These are phyloP conservation scores for Rhododendron griersonianum DNA, from an alignment of 148 eudicot species.

Conservation along the genomic window DNA sequence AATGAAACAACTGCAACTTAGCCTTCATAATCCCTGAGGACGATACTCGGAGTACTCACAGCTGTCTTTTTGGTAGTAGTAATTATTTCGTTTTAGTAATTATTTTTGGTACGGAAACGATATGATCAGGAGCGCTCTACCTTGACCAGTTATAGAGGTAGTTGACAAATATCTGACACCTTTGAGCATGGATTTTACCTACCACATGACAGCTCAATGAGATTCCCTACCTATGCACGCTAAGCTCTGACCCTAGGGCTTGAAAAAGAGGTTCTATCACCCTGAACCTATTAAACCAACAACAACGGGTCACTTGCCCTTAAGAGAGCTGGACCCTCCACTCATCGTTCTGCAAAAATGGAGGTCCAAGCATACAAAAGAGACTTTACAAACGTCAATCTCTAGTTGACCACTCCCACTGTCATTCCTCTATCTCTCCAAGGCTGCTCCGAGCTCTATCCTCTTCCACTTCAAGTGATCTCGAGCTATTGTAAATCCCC, in stretches of 20 bases:
- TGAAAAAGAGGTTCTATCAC: background rate
- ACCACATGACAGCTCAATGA: background rate
- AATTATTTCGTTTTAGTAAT: no score
- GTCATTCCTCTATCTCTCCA: background rate
- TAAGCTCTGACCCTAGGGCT: background rate
- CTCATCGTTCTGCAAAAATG: background rate
- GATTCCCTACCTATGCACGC: background rate
- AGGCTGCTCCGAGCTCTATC: background rate
- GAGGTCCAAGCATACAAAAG: conserved; percentile 1
- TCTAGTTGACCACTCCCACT: background rate
- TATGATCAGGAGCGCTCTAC: background rate
- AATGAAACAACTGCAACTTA: no score
- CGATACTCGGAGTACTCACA: no score
- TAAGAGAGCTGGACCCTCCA: background rate
- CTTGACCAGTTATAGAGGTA: background rate
- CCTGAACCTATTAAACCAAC: background rate
- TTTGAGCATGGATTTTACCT: background rate
- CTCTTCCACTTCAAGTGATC: background rate
- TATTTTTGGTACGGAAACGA: no score
- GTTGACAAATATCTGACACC: background rate
- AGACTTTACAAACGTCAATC: background rate
- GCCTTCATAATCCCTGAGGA: no score
- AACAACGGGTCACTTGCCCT: background rate
- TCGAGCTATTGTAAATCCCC: background rate
- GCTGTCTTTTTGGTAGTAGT: no score